A percentile compares a stretch with the other conserved stretches of the same genome.
These are phyloP conservation scores for Xylaria sp. DNA, from an alignment of 2,329 filamentous ascomycete species.

Conservation along the genomic window DNA sequence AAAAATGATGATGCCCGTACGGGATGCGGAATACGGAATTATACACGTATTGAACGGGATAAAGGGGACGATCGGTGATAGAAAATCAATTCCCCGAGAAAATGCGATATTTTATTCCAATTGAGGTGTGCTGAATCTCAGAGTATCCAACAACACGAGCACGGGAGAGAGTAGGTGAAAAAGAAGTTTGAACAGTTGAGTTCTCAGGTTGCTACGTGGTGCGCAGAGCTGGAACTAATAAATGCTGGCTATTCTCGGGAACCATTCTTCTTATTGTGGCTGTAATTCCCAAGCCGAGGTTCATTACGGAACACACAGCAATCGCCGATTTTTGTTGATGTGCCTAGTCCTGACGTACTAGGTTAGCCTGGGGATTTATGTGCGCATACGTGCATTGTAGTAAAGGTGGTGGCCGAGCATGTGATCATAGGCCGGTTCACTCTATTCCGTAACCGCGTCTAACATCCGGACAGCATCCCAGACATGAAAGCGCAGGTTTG, in stretches of 20 bases:
- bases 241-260: conserved; percentile 2
- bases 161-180: not conserved
- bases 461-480: too few species aligned
- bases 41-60: too few species aligned
- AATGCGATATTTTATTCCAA: too few species aligned
- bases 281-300: conserved; percentile 12
- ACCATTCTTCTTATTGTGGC: not conserved
- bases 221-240: conserved; percentile 8
- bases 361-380: not conserved
- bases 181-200: not conserved
- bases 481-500: too few species aligned
- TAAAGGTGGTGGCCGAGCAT: conserved; percentile 4
- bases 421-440: conserved; percentile 6
- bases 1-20: too few species aligned
- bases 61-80: too few species aligned
- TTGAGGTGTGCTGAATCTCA: too few species aligned
- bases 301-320: not conserved
- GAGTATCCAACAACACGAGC: too few species aligned
- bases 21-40: too few species aligned
- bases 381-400: not conserved
- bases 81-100: too few species aligned
- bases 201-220: not conserved
- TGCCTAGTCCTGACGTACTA: not conserved
- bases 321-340: not conserved
- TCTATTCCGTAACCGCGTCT: too few species aligned